Base-by-base conservation (phyloP, 768 basidiomycete genomes). In the Tricholoma matsutake region DNA sequence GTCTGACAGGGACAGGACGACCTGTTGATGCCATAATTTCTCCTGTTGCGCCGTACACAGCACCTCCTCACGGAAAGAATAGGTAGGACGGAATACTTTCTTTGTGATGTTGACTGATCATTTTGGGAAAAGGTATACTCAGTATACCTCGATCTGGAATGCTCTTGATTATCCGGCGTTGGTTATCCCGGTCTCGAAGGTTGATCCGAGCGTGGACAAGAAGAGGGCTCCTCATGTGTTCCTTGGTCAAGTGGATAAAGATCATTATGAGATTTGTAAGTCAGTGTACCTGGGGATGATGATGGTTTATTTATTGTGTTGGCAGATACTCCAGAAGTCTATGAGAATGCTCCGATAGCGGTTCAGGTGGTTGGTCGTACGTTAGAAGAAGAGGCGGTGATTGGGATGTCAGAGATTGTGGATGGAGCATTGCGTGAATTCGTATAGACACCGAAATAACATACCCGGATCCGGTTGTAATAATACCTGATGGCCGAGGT, bases 1-100 rank as follows among this genome's bases (percentile, higher is more conserved):
- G 57, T 0, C 52, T 65, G 13, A 92, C 89, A 0, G 83, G 82
- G 0, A 92, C 89, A 0, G 88, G 87, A 1, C 74, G 92, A 2
- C 87, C 89, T 4, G 81, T 92, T 6, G 92, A 93, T 68, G 90
- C 87, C 1, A 83, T 94, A 64, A 86, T 93, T 35, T 73, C 78
- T 2, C 88, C 92, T 20, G 79, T 76, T 2, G 86, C 86, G 1
- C 79, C 88, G 1, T 86, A 76, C 67, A 73, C 79, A 0, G 87
- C 91, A 1, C 73, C 83, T 6, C 88, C 86, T 9, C 90, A 91
- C 66, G 89, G 88, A 13, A 69, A 69, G 54, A 81, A 82, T 60
- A 76, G 56, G 86, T 88, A 47, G 64, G 80, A 22, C 29, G 16
- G 0, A 31, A 54, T 63, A 51, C 39, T 57, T 52, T 32, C 18